These are phyloP conservation scores for Fusarium guadeloupense DNA, from an alignment of 2,329 filamentous ascomycete genomes.

Conservation along the genomic window DNA sequence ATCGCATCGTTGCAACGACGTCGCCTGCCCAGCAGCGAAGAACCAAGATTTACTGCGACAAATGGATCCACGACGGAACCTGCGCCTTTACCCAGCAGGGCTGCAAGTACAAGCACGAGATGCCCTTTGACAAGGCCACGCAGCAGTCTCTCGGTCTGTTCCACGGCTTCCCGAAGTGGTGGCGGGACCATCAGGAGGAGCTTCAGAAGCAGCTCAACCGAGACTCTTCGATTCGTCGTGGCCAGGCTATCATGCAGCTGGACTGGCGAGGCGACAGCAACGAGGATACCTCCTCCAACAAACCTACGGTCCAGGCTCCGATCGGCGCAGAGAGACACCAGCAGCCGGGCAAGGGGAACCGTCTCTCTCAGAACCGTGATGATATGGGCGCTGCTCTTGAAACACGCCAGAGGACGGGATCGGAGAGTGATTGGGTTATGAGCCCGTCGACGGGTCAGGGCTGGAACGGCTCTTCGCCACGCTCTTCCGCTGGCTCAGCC, in stretches of 20 bases:
- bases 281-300: conserved; percentile 6
- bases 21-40: conserved; percentile 54
- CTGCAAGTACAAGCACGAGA: conserved; percentile 90
- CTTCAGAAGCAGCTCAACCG: conserved; percentile 43
- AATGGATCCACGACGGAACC: conserved; percentile 87
- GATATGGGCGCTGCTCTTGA: conserved; percentile 45
- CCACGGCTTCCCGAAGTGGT: conserved; percentile 69
- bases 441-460: conserved; percentile 14
- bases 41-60: conserved; percentile 82
- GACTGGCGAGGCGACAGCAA: conserved; percentile 25
- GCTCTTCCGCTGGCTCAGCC: conserved; percentile 16
- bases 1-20: conserved; percentile 45
- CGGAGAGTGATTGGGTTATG: conserved; percentile 19
- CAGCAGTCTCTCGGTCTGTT: conserved; percentile 77
- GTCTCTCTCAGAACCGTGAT: conserved; percentile 26
- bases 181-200: conserved; percentile 63
- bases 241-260: conserved; percentile 5
- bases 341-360: conserved; percentile 1
- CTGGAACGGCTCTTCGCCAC: conserved; percentile 24
- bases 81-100: conserved; percentile 88
- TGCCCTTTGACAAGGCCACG: conserved; percentile 75
- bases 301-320: conserved; percentile 11
- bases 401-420: conserved; percentile 46
- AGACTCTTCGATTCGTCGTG: background rate
- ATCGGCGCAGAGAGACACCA: conserved; percentile 29